Percentiles rank a stretch among this genome's conserved stretches.
Conservation (phyloP, 2,329 filamentous ascomycete genomes). For the Hypoxylon sp. region DNA sequence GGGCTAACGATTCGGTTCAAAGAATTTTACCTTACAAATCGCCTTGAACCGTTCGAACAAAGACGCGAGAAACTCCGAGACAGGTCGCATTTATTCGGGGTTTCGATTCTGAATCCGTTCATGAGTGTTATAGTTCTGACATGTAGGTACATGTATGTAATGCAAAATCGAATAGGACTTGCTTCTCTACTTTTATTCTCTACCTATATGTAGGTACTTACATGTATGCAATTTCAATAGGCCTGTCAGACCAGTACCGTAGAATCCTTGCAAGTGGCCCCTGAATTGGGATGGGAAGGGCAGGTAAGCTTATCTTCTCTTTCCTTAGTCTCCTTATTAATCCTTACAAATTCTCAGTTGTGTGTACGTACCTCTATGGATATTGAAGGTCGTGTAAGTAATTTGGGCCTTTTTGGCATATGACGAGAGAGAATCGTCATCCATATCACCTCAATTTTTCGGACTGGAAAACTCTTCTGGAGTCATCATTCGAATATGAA, state of each 20-base stretch:
- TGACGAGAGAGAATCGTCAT: slow-evolving; percentile 4
- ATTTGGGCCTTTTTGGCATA: slow-evolving; percentile 2
- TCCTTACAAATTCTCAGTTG: slow-evolving; percentile 27
- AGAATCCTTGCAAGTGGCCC: slow-evolving; percentile 9
- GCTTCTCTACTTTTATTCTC: not conserved
- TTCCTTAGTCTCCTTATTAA: slow-evolving; percentile 13
- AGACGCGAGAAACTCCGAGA: slow-evolving; percentile 28
- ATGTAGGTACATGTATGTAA: slow-evolving; percentile 4
- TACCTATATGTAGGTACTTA: too few species aligned
- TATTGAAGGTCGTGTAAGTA: slow-evolving; percentile 6
- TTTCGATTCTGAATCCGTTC: slow-evolving; percentile 9
- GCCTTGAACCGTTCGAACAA: slow-evolving; percentile 3
- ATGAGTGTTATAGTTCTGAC: slow-evolving; percentile 12
- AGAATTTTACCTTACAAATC: not conserved
- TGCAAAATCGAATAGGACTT: slow-evolving; percentile 8
- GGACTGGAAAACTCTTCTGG: slow-evolving; percentile 1
- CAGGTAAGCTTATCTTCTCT: slow-evolving; percentile 23
- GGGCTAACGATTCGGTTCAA: slow-evolving; percentile 2
- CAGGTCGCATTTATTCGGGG: slow-evolving; percentile 15
- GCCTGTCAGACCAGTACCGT: slow-evolving; percentile 16
- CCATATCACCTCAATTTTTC: slow-evolving; percentile 4
- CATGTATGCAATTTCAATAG: slow-evolving; percentile 1
- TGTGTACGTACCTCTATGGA: slow-evolving; percentile 11
- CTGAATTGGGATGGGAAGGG: slow-evolving; percentile 5
- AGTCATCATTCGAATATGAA: slow-evolving; percentile 3